Base-by-base conservation (phyloP, 2,329 filamentous ascomycete species). In the Cladosporium sp. region DNA sequence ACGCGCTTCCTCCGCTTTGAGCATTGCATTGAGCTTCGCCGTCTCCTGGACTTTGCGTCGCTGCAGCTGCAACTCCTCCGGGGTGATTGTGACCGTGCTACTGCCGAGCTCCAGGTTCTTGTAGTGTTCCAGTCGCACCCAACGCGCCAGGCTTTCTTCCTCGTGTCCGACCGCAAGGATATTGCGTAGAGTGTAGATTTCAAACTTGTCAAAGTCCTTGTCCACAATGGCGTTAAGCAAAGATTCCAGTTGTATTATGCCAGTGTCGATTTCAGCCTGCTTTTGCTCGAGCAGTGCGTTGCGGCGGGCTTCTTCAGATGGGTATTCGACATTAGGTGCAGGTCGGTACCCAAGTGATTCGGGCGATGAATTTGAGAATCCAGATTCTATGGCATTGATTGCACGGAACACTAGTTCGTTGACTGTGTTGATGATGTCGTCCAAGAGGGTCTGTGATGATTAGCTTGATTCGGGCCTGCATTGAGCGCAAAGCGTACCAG, bases 401-500 rank as follows among this genome's bases (percentile, higher is more conserved):
- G 89, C 91, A 68, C 86, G 86, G 71, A 95, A 93, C 63, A 93
- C 86, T 62, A 96, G 82, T 64, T 92, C 88, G 74, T 97, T 99
- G 69, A 96, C 84, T 50, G 86, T 88, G 76, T 97, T 96, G 74
- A 97, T 96, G 61, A 97, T 91, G 72, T 97, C 92, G 80, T 99
- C 93, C 64, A 99, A 86, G 37, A 99, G 82, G 54, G 88, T 88
- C 91, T 96, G 51, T 24, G 38, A 39, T 18, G 54, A 56, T 47
- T 48, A 43, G 51, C 43, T 22, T 47, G 22, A 52, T 40, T 44
- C 48, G 36, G 43, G 42, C 40, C 41, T 11, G 32, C 22, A 19
- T 30, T 19, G 38, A 27, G 24, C 19, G 51, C 22, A 42, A 22
- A 20, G 75, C 86, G 65, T 72, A 95, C 91, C 58, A 96, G 82